Evolutionary conservation across 2,329 filamentous ascomycete species (phyloP).

Genomic region (Polytolypa hystricis): DNA sequence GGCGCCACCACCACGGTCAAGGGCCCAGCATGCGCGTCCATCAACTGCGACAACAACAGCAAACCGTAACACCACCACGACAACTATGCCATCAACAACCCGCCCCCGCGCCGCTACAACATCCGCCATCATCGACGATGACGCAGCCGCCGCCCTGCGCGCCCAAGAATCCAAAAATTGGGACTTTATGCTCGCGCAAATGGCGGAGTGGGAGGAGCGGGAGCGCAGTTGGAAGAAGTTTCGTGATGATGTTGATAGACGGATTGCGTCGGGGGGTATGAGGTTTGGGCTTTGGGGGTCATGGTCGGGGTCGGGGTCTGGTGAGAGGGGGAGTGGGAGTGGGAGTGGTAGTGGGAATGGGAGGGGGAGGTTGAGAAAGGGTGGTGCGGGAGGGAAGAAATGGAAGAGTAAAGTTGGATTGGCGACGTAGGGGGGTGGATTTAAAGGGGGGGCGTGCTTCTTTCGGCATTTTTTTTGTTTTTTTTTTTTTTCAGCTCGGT

Average conservation of each 20-base stretch:
- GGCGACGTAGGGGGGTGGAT: slow-evolving; percentile 5
- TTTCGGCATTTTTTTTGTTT: no score
- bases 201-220: slow-evolving; percentile 33
- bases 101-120: background rate
- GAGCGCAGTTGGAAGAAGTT: slow-evolving; percentile 25
- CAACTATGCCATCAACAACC: background rate
- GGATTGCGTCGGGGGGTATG: slow-evolving; percentile 13
- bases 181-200: slow-evolving; percentile 33
- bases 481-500: no score
- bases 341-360: slow-evolving; percentile 2
- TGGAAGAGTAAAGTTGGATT: slow-evolving; percentile 12
- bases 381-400: slow-evolving; percentile 7
- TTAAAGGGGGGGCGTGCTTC: background rate
- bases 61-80: background rate
- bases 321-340: background rate
- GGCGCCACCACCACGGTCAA: background rate
- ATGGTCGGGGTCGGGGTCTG: background rate
- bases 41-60: background rate
- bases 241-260: slow-evolving; percentile 18
- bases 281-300: slow-evolving; percentile 12
- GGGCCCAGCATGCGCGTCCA: background rate
- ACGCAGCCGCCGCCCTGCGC: slow-evolving; percentile 18
- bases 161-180: slow-evolving; percentile 26
- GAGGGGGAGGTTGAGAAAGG: slow-evolving; percentile 8
- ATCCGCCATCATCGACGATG: slow-evolving; percentile 9